Percentiles rank a stretch among this genome's conserved stretches.
phyloP scores from a whole-genome alignment of 805 yeast species.

The Wickerhamiella lipophila region DNA sequence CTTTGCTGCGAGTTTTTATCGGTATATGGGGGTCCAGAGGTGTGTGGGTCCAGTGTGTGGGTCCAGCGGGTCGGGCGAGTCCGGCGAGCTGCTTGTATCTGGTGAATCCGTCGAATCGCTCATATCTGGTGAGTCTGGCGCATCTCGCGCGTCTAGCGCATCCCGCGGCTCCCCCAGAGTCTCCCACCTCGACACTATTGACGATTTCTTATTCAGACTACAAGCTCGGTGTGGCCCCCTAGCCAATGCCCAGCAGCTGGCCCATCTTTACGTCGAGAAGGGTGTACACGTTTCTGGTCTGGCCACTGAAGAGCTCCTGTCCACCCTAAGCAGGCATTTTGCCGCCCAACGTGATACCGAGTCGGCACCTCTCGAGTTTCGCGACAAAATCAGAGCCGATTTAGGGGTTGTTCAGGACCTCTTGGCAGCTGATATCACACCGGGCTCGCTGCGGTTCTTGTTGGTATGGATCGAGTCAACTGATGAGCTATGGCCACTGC shows the following conservation, averaged over 20 bases:
- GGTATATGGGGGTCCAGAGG: constrained; percentile 17
- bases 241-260: constrained; percentile 17
- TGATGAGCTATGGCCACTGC: constrained; percentile 23
- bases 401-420: constrained; percentile 15
- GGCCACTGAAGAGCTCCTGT: constrained; percentile 20
- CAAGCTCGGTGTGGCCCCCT: constrained; percentile 22
- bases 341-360: constrained; percentile 15
- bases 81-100: too few species aligned
- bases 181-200: constrained; percentile 14
- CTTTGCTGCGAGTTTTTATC: constrained; percentile 18
- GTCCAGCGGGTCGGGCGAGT: too few species aligned
- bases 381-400: constrained; percentile 15
- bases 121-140: too few species aligned
- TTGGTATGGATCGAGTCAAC: constrained; percentile 19
- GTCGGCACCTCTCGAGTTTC: constrained; percentile 18
- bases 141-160: too few species aligned
- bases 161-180: too few species aligned
- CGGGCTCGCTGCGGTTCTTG: constrained; percentile 21
- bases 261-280: constrained; percentile 11
- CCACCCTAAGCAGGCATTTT: constrained; percentile 16
- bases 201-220: constrained; percentile 23
- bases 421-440: constrained; percentile 18
- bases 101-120: too few species aligned
- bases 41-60: background rate
- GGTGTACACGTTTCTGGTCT: constrained; percentile 16